These are phyloP conservation scores for Raphanus hybrid DNA, from an alignment of 441 rosid species.

Conservation along the genomic window DNA sequence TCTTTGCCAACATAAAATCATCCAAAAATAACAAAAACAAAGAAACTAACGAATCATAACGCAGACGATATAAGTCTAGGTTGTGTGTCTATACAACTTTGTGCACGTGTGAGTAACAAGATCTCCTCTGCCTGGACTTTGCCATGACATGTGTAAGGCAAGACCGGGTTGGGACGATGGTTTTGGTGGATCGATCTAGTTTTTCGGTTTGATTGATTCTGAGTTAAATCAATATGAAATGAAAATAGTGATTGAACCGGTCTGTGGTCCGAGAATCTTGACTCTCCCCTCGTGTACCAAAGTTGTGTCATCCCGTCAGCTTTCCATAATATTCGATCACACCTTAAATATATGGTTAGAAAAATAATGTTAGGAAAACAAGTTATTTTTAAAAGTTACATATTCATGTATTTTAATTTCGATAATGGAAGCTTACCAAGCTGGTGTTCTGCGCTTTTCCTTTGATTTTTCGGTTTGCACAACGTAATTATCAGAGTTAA, in stretches of 20 bases:
- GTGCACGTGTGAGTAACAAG: conserved; percentile 56
- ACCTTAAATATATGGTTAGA: conserved; percentile 50
- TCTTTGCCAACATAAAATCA: background rate
- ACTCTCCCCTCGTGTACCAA: conserved; percentile 69
- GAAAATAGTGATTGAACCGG: conserved; percentile 72
- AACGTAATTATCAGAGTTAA: conserved; percentile 73
- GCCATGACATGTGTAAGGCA: conserved; percentile 55
- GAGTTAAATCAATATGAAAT: conserved; percentile 47
- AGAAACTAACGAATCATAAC: conserved; percentile 31
- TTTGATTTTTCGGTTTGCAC: conserved; percentile 61
- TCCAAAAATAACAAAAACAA: background rate
- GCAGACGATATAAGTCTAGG: conserved; percentile 47
- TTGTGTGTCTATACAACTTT: conserved; percentile 51
- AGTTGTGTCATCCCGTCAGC: conserved; percentile 70
- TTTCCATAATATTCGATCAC: conserved; percentile 78
- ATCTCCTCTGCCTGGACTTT: conserved; percentile 88
- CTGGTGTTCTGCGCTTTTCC: conserved; percentile 79
- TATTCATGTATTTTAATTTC: background rate
- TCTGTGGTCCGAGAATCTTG: conserved; percentile 75
- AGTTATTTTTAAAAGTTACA: too few relatives aligned
- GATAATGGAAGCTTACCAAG: conserved; percentile 59
- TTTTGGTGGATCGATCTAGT: conserved; percentile 43
- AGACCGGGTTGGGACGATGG: conserved; percentile 46
- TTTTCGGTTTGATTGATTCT: conserved; percentile 26
- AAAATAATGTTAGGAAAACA: background rate